Evolutionary conservation across 352 stramenopile species (phyloP), one percentile per base, ranked within the genome.

Genomic region (Hyphochytrium catenoides): DNA sequence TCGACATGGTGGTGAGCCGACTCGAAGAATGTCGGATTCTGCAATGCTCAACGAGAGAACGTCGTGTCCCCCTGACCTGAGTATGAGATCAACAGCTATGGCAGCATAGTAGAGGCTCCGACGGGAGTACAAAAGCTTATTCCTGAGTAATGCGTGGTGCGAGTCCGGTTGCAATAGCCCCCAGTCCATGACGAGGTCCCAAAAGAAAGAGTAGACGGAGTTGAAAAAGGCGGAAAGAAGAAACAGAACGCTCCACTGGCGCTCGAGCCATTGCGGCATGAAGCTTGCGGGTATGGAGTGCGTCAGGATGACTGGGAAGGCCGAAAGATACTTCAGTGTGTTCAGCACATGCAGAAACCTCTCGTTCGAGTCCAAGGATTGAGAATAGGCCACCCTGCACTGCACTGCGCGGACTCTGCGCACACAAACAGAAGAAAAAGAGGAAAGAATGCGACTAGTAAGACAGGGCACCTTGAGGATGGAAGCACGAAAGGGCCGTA

Each of bases 181-280:
- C 84, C 85, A 95, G 55, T 95, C 83, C 75, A 96, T 94, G 43
- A 87, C 74, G 1, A 97, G 79, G 50, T 97, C 88, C 85, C 85
- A 97, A 5, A 72, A 62, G 52, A 94, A 95, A 42, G 78, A 94
- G 50, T 95, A 96, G 9, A 95, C 52, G 26, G 82, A 93, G 39
- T 87, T 94, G 41, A 86, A 82, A 7, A 74, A 66, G 0, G 67
- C 70, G 33, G 59, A 73, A 1, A 74, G 51, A 23, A 82, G 36
- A 36, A 81, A 85, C 22, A 81, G 57, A 18, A 46, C 65, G 47
- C 57, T 67, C 25, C 61, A 57, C 29, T 74, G 54, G 3, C 59
- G 52, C 8, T 34, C 34, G 16, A 41, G 31, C 12, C 17, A 26
- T 12, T 32, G 15, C 11, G 26, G 21, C 9, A 11, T 26, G 9